These are phyloP conservation scores for Camellia oleifera DNA, from an alignment of 179 eudicot genomes.

Conservation along the genomic window DNA sequence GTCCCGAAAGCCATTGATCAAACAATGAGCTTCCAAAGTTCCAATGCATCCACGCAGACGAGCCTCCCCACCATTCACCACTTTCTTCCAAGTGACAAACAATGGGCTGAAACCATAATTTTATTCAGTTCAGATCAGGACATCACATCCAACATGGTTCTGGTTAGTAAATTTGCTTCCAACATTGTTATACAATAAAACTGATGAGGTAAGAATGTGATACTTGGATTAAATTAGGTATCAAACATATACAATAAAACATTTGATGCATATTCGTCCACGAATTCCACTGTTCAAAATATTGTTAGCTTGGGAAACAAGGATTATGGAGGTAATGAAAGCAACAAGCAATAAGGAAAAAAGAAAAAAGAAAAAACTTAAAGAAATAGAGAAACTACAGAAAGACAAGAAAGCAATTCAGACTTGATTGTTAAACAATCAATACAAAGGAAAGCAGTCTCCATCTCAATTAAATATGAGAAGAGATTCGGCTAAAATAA, in stretches of 20 bases:
- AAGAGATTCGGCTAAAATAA: background rate
- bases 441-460: background rate
- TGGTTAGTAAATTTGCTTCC: background rate
- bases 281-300: background rate
- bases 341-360: background rate
- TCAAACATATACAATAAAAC: background rate
- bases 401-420: background rate
- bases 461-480: background rate
- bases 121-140: conserved; percentile 9
- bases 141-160: conserved; percentile 6
- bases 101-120: conserved; percentile 62
- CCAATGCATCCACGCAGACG: conserved; percentile 97
- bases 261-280: background rate
- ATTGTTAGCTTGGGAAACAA: background rate
- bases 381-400: background rate
- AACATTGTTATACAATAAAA: too few species aligned
- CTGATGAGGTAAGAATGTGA: background rate
- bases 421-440: background rate
- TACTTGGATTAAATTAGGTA: background rate
- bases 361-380: background rate
- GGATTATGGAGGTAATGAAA: background rate
- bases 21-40: conserved; percentile 67
- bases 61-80: conserved; percentile 83
- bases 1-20: conserved; percentile 77
- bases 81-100: conserved; percentile 97